phyloP scores from a whole-genome alignment of 345 rosid species.

The Pugionium cornutum region DNA sequence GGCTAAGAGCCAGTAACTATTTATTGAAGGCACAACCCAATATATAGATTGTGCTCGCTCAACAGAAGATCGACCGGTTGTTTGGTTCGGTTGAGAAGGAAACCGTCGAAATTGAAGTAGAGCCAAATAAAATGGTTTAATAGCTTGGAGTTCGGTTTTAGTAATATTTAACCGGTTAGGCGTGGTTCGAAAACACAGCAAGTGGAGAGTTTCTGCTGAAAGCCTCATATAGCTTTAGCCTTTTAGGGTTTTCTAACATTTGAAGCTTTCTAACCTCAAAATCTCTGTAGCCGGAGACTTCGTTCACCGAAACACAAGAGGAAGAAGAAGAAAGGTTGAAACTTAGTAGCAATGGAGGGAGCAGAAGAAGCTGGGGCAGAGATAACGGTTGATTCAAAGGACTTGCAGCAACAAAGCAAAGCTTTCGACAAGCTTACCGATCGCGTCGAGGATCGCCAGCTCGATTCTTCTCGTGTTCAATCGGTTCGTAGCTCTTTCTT shows the following conservation, averaged over 20 bases:
- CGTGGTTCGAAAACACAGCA: not conserved
- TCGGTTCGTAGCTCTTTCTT: slow-evolving; percentile 47
- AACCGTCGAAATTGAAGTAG: not conserved
- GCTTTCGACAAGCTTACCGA: slow-evolving; percentile 97
- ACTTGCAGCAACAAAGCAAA: slow-evolving; percentile 95
- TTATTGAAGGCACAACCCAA: slow-evolving; percentile 32
- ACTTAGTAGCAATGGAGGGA: slow-evolving; percentile 60
- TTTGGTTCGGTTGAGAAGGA: not conserved
- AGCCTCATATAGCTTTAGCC: slow-evolving; percentile 7
- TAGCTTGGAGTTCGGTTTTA: slow-evolving; percentile 11
- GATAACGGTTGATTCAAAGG: slow-evolving; percentile 74
- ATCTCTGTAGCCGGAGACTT: slow-evolving; percentile 20
- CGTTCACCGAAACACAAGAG: slow-evolving; percentile 23
- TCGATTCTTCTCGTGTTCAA: slow-evolving; percentile 90
- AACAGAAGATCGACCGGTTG: not conserved
- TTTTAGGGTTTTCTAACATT: slow-evolving; percentile 33
- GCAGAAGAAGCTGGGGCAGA: slow-evolving; percentile 67
- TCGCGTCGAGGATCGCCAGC: slow-evolving; percentile 98
- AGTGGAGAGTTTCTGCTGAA: slow-evolving; percentile 4
- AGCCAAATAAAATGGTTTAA: slow-evolving; percentile 2
- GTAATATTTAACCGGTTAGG: slow-evolving; percentile 13
- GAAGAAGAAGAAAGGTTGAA: not conserved
- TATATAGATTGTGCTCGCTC: not conserved
- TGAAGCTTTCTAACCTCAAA: not conserved
- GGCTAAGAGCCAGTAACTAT: slow-evolving; percentile 14